Evolutionary conservation across 148 eudicot genomes (phyloP).

Genomic region (Heliosperma pusillum): DNA sequence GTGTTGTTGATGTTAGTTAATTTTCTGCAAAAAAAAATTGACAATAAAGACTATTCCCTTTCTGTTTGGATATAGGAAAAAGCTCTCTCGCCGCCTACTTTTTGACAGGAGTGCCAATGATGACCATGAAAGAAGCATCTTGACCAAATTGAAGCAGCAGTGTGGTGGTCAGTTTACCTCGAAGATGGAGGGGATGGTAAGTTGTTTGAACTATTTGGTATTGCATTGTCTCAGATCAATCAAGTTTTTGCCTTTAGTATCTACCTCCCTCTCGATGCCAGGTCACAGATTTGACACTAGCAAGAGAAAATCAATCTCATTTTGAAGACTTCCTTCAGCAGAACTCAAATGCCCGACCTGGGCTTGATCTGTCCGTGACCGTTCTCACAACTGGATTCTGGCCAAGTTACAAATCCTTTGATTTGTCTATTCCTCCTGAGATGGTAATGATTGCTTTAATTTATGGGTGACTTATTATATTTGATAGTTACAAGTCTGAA

Average conservation of each 20-base stretch:
- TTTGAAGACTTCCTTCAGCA: conserved; percentile 66
- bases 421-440: conserved; percentile 66
- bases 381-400: conserved; percentile 83
- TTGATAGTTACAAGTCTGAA: neutral
- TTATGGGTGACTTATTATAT: neutral
- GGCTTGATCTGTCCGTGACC: conserved; percentile 83
- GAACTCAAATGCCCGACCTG: conserved; percentile 48
- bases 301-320: conserved; percentile 65
- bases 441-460: conserved; percentile 45
- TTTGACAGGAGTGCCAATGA: conserved; percentile 85
- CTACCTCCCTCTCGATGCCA: conserved; percentile 21
- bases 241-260: neutral
- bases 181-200: conserved; percentile 90
- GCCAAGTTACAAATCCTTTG: conserved; percentile 87
- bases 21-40: neutral
- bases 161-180: conserved; percentile 89
- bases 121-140: conserved; percentile 79
- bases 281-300: conserved; percentile 80
- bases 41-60: neutral
- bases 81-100: conserved; percentile 72
- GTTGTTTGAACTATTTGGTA: conserved; percentile 2
- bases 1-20: neutral
- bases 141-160: conserved; percentile 78
- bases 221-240: neutral
- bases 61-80: conserved; percentile 43